These are phyloP conservation scores for Geranium incanum DNA, from an alignment of 441 rosid species.

Conservation along the genomic window DNA sequence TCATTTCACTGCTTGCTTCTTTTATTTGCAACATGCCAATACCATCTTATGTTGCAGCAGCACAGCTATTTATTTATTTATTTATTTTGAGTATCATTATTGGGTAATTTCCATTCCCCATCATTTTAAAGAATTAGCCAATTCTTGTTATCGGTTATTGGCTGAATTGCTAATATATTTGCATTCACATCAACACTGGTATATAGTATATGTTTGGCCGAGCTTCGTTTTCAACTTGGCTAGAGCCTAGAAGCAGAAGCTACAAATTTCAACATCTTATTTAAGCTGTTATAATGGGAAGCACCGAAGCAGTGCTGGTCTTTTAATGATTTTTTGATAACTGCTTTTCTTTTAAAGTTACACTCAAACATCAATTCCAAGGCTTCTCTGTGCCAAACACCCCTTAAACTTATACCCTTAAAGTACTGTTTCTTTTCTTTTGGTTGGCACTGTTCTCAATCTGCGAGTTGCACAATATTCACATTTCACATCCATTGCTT, in stretches of 20 bases:
- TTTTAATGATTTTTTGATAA: too few species aligned
- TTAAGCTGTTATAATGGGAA: too few species aligned
- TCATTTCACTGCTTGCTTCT: background rate
- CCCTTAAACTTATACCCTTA: background rate
- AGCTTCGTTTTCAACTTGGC: background rate
- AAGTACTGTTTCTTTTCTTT: background rate
- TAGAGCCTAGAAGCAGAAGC: too few species aligned
- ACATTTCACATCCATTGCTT: background rate
- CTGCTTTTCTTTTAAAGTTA: background rate
- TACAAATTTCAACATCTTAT: too few species aligned
- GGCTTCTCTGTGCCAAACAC: background rate
- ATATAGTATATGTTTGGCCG: background rate
- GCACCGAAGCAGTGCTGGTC: background rate
- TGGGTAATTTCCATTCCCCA: background rate
- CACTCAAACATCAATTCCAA: background rate
- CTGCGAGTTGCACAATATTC: background rate
- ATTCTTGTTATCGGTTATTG: background rate
- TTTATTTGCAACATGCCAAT: background rate
- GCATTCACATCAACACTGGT: background rate
- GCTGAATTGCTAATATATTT: background rate
- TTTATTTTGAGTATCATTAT: background rate
- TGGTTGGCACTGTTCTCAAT: background rate
- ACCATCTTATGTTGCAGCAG: background rate
- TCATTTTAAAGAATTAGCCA: background rate
- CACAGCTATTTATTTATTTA: too few species aligned